Base-by-base conservation (phyloP, 805 yeast genomes). In the Clavispora santaluciae region DNA sequence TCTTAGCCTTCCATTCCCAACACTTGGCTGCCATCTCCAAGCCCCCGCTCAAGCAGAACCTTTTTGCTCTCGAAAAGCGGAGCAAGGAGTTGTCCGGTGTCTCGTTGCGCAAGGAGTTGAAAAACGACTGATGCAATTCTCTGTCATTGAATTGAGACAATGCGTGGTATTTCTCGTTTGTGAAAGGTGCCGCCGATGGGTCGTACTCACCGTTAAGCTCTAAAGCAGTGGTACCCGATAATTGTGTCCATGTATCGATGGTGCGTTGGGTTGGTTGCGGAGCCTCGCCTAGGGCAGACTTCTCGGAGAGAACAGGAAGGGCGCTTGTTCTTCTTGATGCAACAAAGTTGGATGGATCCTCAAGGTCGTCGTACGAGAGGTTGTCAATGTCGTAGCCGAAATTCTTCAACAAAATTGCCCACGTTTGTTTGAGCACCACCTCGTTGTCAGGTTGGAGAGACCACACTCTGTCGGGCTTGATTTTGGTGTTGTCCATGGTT, bases 381-480 rank as follows among this genome's bases (percentile, higher is more conserved):
- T 40, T 26, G 33, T 45, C 51, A 37, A 50, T 38, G 16, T 44
- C 51, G 43, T 50, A 49, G 26, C 55, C 54, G 26, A 43, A 47
- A 6, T 44, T 75, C 49, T 76, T 78, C 48, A 85, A 64, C 35
- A 79, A 53, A 51, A 79, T 72, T 37, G 83, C 79, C 89, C 90
- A 86, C 4, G 75, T 71, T 53, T 83, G 86, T 59, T 86, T 86
- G 55, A 84, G 62, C 15, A 72, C 70, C 38, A 72, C 53, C 54
- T 84, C 90, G 57, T 84, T 80, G 18, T 81, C 83, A 2, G 63
- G 60, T 12, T 41, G 64, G 67, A 33, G 44, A 22, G 51, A 44
- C 55, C 53, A 49, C 34, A 49, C 41, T 43, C 55, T 41, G 47
- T 49, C 47, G 11, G 48, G 44, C 22, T 43, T 48, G 24, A 24